Evolutionary conservation across 2,329 filamentous ascomycete species (phyloP), one percentile per base, ranked within the genome.

Genomic region (Podosphaera xanthii): DNA sequence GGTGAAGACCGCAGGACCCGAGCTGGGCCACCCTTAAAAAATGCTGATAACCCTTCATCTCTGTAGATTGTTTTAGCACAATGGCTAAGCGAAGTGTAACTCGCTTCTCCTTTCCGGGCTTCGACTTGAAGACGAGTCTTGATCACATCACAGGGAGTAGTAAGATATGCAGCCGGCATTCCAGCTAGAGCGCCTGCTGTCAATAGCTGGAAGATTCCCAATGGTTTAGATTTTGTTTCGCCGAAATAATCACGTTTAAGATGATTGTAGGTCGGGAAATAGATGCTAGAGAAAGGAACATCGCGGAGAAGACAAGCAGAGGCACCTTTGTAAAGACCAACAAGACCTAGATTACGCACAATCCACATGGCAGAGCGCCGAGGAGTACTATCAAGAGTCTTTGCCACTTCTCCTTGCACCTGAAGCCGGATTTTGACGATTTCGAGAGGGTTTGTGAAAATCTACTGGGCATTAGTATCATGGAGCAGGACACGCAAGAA

Each of bases 361-460:
- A 98, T 97, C 92, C 92, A 98, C 76, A 97, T 86, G 60, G 92
- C 92, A 9, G 90, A 95, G 65, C 92, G 86, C 72, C 86, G 90
- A 58, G 87, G 87, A 14, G 85, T 80, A 60, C 83, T 84, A 63
- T 92, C 86, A 34, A 87, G 82, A 55, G 77, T 86, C 75, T 96
- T 97, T 64, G 88, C 84, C 49, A 96, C 83, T 73, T 98, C 92
- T 61, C 92, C 92, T 75, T 98, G 92, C 33, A 98, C 86, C 72
- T 98, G 92, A 58, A 98, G 82, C 64, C 92, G 86, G 70, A 98
- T 98, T 77, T 98, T 98, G 76, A 98, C 92, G 69, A 98, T 98
- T 72, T 98, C 92, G 22, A 98, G 82, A 34, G 92, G 92, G 72
- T 97, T 98, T 65, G 89, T 96, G 73, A 97, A 97, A 66, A 96